Base-by-base conservation (phyloP, 257 asterid genomes). In the Solanum tarapatanum region DNA sequence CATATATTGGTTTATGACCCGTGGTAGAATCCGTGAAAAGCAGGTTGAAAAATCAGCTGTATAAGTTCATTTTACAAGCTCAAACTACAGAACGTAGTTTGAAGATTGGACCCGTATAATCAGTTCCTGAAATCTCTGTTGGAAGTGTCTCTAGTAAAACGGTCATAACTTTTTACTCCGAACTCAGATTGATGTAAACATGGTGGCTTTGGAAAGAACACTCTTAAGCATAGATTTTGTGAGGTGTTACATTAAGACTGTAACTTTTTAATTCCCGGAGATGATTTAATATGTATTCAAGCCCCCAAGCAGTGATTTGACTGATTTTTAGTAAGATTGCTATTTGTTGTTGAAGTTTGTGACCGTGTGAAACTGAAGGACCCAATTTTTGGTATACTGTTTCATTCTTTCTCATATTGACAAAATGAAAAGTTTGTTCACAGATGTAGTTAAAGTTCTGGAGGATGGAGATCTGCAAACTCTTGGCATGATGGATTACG, bases 401-500 rank as follows among this genome's bases (percentile, higher is more conserved):
- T 43, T 74, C 55, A 45, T 75, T 39, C 84, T 3, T 41, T 77
- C 84, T 41, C 84, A 26, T 79, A 79, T 43, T 41, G 64, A 24
- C 37, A 79, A 79, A 79, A 79, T 24, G 37, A 79, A 79, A 13
- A 24, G 45, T 39, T 69, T 77, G 39, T 85, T 58, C 75, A 60
- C 90, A 96, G 99, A 96, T 93, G 98, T 92, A 24, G 88, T 96
- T 88, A 95, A 94, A 91, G 99, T 96, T 87, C 88, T 96, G 92
- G 99, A 94, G 91, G 99, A 96, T 92, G 99, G 99, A 89, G 99
- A 96, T 88, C 91, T 96, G 60, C 95, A 96, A 91, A 95, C 99
- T 4, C 88, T 96, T 90, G 98, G 99, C 89, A 55, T 95, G 96
- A 89, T 96, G 92, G 99, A 96, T 90, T 96, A 96, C 80, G 98